These are phyloP conservation scores for Pseudoneurospora amorphoporcata DNA, from an alignment of 495 filamentous ascomycete species.

Conservation along the genomic window DNA sequence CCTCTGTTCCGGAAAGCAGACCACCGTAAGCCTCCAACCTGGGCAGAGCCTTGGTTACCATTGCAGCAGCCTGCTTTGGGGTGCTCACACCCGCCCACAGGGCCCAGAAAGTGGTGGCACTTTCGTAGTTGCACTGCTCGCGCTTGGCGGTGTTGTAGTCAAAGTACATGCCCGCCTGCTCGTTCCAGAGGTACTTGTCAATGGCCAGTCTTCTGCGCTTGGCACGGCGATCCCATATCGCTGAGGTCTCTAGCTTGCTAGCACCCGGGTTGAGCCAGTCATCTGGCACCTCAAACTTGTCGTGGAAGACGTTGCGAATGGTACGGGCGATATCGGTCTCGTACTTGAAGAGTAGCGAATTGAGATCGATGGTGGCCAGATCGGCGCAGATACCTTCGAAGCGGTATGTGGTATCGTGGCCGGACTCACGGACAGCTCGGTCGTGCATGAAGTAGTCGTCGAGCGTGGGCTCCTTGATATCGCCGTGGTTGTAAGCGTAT, in stretches of 20 bases:
- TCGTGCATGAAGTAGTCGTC: slow-evolving; percentile 96
- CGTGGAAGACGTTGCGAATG: slow-evolving; percentile 72
- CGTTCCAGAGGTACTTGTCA: slow-evolving; percentile 86
- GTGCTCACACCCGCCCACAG: slow-evolving; percentile 86
- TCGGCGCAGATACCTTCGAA: slow-evolving; percentile 80
- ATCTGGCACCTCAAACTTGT: slow-evolving; percentile 62
- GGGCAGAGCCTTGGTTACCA: slow-evolving; percentile 70
- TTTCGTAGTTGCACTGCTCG: slow-evolving; percentile 69
- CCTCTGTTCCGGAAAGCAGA: slow-evolving; percentile 77
- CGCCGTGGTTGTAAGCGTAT: slow-evolving; percentile 66
- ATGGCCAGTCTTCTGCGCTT: slow-evolving; percentile 68
- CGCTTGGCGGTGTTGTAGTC: slow-evolving; percentile 84
- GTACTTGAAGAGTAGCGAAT: slow-evolving; percentile 90
- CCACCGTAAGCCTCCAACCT: slow-evolving; percentile 81
- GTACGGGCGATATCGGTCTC: slow-evolving; percentile 80
- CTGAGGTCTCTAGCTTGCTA: slow-evolving; percentile 59
- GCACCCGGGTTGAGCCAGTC: slow-evolving; percentile 56
- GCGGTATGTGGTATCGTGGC: slow-evolving; percentile 91
- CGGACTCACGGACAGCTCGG: slow-evolving; percentile 88
- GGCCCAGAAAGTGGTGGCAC: slow-evolving; percentile 87
- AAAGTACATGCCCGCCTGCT: slow-evolving; percentile 86
- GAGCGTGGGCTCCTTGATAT: slow-evolving; percentile 74
- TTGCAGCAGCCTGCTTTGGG: slow-evolving; percentile 63
- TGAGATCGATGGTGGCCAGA: slow-evolving; percentile 87
- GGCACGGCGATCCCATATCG: slow-evolving; percentile 78